Percentiles rank a stretch among this genome's conserved stretches.
Conservation (phyloP, 2,329 filamentous ascomycete species). For the Arachnomyces sp. region DNA sequence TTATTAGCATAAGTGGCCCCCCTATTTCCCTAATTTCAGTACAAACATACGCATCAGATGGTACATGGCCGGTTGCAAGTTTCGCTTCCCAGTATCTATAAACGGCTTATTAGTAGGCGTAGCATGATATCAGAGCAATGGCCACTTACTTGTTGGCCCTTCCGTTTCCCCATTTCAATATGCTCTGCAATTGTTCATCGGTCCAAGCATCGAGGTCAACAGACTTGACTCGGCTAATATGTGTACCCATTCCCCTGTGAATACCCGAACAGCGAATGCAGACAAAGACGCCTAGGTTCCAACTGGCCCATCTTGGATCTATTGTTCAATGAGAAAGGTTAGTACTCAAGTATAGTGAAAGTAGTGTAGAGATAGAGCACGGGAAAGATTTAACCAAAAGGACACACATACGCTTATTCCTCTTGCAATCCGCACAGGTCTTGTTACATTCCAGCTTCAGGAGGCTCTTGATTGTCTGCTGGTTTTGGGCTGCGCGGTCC, state of each 20-base stretch:
- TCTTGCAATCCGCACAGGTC: constrained; percentile 95
- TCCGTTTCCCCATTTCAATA: constrained; percentile 90
- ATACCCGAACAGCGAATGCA: constrained; percentile 98
- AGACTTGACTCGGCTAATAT: constrained; percentile 96
- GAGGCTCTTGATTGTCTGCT: constrained; percentile 85
- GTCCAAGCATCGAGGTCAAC: constrained; percentile 98
- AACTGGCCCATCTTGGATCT: constrained; percentile 98
- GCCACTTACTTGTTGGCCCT: constrained; percentile 76
- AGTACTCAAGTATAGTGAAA: constrained; percentile 8
- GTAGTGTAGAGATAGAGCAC: constrained; percentile 6
- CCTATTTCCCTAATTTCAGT: constrained; percentile 6
- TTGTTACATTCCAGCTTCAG: constrained; percentile 95
- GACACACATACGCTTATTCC: constrained; percentile 75
- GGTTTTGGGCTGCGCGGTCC: constrained; percentile 87
- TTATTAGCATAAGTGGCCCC: constrained; percentile 5
- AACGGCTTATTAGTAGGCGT: constrained; percentile 19
- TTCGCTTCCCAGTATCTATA: constrained; percentile 84
- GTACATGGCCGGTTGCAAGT: constrained; percentile 79
- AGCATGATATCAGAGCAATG: background rate
- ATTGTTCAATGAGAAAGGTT: constrained; percentile 15
- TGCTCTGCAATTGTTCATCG: constrained; percentile 90
- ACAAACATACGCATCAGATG: constrained; percentile 65
- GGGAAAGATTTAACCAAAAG: too few species aligned
- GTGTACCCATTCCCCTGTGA: constrained; percentile 96
- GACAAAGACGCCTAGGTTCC: constrained; percentile 95